Conservation (phyloP, 495 filamentous ascomycete genomes). For the Penicillium arizonense region DNA sequence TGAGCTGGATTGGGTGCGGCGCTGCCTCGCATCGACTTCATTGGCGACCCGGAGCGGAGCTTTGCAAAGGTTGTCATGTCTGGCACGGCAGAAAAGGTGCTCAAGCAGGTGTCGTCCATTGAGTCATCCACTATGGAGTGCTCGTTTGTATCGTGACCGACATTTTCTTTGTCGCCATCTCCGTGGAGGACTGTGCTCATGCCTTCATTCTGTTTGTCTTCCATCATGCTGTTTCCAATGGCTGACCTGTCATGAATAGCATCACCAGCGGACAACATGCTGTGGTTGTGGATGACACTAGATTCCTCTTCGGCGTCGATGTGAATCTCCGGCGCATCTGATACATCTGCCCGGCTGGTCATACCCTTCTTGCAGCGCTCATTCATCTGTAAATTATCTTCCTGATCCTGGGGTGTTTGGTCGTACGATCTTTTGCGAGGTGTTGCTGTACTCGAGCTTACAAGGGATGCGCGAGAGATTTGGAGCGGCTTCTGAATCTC, state of each 20-base stretch:
- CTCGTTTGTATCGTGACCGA: constrained; percentile 15
- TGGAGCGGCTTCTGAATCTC: constrained; percentile 15
- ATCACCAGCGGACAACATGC: constrained; percentile 13
- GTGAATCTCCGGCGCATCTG: constrained; percentile 26
- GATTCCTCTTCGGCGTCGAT: constrained; percentile 33
- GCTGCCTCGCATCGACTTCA: constrained; percentile 39
- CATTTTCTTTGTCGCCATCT: constrained; percentile 26
- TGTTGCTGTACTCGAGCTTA: constrained; percentile 15
- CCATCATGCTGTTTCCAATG: constrained; percentile 36
- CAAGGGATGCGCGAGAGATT: constrained; percentile 12
- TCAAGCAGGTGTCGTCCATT: constrained; percentile 81
- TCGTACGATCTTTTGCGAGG: constrained; percentile 42
- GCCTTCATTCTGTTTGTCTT: constrained; percentile 42
- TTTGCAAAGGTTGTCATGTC: constrained; percentile 85
- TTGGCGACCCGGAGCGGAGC: constrained; percentile 57
- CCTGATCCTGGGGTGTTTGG: constrained; percentile 31
- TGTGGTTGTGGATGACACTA: constrained; percentile 25
- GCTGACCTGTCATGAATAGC: constrained; percentile 19
- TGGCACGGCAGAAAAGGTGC: constrained; percentile 81
- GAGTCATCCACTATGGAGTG: constrained; percentile 30
- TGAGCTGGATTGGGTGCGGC: constrained; percentile 29
- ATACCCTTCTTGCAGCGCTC: constrained; percentile 36
- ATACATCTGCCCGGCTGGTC: constrained; percentile 17
- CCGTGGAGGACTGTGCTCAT: constrained; percentile 44
- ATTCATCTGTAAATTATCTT: constrained; percentile 15